phyloP scores from a whole-genome alignment of 306 rosid genomes.

The Hippophae gyantsensis region DNA sequence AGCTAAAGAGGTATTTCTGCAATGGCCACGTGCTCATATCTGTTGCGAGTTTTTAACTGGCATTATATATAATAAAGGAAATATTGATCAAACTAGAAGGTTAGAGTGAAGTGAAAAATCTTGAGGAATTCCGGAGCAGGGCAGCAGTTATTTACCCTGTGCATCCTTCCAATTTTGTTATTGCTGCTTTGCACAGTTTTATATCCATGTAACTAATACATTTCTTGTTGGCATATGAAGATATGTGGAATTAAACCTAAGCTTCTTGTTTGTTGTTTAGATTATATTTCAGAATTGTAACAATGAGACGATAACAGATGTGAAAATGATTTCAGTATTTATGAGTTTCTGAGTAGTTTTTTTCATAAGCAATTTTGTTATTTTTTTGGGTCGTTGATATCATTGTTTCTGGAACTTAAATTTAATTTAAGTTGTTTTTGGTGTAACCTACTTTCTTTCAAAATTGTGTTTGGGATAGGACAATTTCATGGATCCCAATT shows the following conservation, averaged over 20 bases:
- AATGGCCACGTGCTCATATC: too few relatives aligned
- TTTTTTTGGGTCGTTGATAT: neutral
- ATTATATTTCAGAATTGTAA: neutral
- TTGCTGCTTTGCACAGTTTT: neutral
- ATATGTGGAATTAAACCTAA: neutral
- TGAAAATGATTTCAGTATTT: neutral
- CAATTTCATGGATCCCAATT: constrained; percentile 53
- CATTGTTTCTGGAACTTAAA: constrained; percentile 16
- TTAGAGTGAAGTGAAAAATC: too few relatives aligned
- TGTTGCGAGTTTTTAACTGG: too few relatives aligned
- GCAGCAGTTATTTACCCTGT: neutral
- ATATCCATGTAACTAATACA: neutral
- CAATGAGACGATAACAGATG: neutral
- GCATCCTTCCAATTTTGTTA: neutral
- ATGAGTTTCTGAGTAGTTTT: neutral
- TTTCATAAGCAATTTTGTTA: neutral
- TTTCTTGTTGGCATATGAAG: neutral
- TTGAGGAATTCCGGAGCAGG: too few relatives aligned
- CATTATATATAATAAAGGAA: too few relatives aligned
- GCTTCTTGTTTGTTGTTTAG: neutral
- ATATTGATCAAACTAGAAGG: too few relatives aligned
- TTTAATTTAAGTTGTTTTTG: constrained; percentile 14
- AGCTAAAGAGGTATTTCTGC: too few relatives aligned
- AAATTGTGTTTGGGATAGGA: constrained; percentile 29
- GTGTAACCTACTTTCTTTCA: constrained; percentile 6